Evolutionary conservation across 306 rosid species (phyloP).

Genomic region (Pterocarpus santalinus): DNA sequence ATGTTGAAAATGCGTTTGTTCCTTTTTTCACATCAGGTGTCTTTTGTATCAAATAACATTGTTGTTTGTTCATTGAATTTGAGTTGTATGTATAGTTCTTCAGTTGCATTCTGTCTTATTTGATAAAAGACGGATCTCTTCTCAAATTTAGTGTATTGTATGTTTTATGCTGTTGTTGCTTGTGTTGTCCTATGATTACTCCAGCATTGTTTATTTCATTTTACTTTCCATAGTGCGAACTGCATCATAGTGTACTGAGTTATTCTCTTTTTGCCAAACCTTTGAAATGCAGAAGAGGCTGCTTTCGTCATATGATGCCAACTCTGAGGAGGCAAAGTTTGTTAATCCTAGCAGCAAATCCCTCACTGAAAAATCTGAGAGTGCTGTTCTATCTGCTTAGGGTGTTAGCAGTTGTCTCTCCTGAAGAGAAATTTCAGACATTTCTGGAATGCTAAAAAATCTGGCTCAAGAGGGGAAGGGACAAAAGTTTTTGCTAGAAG

Average conservation of each 20-base stretch:
- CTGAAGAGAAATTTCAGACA: conserved; percentile 7
- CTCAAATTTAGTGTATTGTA: conserved; percentile 9
- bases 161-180: background rate
- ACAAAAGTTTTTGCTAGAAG: conserved; percentile 37
- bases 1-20: too few species aligned
- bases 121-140: background rate
- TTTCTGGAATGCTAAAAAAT: conserved; percentile 22
- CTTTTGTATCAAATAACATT: background rate
- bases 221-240: background rate
- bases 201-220: conserved; percentile 2
- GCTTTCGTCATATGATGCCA: conserved; percentile 63
- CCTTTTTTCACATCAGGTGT: too few species aligned
- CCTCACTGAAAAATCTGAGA: conserved; percentile 55
- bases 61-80: background rate
- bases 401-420: conserved; percentile 36
- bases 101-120: background rate
- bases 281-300: conserved; percentile 65
- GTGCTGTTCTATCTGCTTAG: conserved; percentile 68
- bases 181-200: conserved; percentile 1
- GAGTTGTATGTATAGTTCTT: background rate
- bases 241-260: conserved; percentile 4
- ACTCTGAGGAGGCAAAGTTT: conserved; percentile 54
- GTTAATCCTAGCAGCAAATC: conserved; percentile 45
- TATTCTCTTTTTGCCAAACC: background rate
- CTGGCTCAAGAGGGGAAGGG: conserved; percentile 13